Evolutionary conservation across 163 green algal genomes (phyloP).

Genomic region (Prototheca wickerhamii): DNA sequence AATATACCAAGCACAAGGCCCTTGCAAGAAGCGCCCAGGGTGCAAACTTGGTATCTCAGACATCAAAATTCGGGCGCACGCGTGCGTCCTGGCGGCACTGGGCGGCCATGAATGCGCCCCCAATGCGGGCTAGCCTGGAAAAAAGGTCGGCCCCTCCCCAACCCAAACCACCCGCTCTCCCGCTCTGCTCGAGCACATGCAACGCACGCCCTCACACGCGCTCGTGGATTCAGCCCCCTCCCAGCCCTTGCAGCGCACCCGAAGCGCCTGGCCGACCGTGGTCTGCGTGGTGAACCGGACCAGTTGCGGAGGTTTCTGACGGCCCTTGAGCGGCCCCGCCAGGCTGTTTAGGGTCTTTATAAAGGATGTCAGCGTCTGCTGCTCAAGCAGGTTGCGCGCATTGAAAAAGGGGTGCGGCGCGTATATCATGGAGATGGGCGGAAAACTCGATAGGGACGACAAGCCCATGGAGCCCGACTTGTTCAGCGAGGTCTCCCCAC

Average conservation of each 20-base stretch:
- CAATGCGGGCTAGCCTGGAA: no score
- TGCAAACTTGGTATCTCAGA: no score
- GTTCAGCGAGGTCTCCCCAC: background rate
- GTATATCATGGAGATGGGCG: background rate
- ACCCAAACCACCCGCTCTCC: no score
- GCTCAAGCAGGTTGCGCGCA: slow-evolving; percentile 15
- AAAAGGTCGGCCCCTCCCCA: no score
- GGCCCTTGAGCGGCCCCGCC: slow-evolving; percentile 9
- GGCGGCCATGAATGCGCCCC: no score
- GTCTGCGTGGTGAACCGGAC: slow-evolving; percentile 15
- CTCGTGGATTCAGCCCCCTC: no score
- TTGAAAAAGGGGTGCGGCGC: slow-evolving; percentile 13
- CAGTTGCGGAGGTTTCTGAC: slow-evolving; percentile 16
- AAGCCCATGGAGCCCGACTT: background rate
- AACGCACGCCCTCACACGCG: no score
- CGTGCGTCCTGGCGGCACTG: no score
- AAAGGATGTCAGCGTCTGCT: slow-evolving; percentile 12
- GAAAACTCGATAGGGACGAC: background rate
- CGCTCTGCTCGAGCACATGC: no score
- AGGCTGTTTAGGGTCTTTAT: slow-evolving; percentile 5
- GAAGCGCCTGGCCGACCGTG: slow-evolving; percentile 12
- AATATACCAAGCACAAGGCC: no score
- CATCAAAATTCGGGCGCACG: no score
- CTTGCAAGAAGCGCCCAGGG: no score
- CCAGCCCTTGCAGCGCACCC: background rate